Evolutionary conservation across 345 rosid species (phyloP).

Genomic region (Microcos paniculata): DNA sequence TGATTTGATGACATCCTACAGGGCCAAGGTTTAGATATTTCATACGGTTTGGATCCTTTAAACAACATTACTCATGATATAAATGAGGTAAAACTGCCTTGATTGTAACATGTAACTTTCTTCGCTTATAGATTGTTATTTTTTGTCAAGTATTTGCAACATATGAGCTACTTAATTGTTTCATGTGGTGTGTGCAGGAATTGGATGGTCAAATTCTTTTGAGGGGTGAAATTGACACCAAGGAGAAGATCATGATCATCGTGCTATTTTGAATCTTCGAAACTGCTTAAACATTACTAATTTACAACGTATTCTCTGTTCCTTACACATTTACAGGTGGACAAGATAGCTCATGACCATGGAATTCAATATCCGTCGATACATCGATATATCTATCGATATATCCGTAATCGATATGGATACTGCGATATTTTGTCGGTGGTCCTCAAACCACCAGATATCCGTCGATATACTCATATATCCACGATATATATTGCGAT

Average conservation of each 20-base stretch:
- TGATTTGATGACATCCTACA: conserved; percentile 28
- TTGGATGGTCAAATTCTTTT: conserved; percentile 91
- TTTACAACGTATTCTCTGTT: conserved; percentile 12
- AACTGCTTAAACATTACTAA: conserved; percentile 6
- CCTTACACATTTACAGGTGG: conserved; percentile 54
- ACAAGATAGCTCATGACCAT: conserved; percentile 87
- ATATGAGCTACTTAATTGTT: conserved; percentile 17
- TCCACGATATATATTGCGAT: too few relatives aligned
- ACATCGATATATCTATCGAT: too few relatives aligned
- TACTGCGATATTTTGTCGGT: too few relatives aligned
- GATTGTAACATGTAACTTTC: not conserved
- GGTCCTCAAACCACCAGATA: too few relatives aligned
- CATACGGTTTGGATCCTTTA: conserved; percentile 92
- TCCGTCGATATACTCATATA: too few relatives aligned
- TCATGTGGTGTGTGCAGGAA: conserved; percentile 55
- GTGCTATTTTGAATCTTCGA: conserved; percentile 4
- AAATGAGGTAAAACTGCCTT: conserved; percentile 71
- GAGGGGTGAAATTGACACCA: conserved; percentile 96
- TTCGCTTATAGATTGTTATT: not conserved
- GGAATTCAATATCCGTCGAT: too few relatives aligned
- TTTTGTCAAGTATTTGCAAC: not conserved
- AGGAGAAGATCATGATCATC: conserved; percentile 42
- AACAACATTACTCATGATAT: conserved; percentile 96
- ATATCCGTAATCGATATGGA: too few relatives aligned
- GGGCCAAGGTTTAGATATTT: conserved; percentile 95